These are phyloP conservation scores for Podaxis sp. DNA, from an alignment of 768 basidiomycete species.

Conservation along the genomic window DNA sequence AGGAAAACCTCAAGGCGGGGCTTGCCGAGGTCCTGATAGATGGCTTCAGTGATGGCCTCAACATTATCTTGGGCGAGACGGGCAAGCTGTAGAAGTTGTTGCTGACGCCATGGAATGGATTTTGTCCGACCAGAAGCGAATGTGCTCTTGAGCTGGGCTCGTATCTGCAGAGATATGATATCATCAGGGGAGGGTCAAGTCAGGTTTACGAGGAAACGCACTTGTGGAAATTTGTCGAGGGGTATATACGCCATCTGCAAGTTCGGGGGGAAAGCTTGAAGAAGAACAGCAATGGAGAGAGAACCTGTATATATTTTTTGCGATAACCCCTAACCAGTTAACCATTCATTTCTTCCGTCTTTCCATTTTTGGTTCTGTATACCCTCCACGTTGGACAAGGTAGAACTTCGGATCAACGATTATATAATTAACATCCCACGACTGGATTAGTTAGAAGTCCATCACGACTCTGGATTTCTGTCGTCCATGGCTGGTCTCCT, in stretches of 20 bases:
- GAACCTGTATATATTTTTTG: too few species aligned
- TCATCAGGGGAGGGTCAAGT: not conserved
- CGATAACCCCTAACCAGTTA: too few species aligned
- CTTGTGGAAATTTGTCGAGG: slow-evolving; percentile 2
- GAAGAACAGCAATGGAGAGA: too few species aligned
- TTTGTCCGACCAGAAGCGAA: slow-evolving; percentile 11
- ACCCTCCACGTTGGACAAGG: too few species aligned
- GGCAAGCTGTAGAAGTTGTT: slow-evolving; percentile 62
- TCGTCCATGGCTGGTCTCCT: slow-evolving; percentile 12
- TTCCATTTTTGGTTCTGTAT: too few species aligned
- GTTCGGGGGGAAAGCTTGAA: too few species aligned
- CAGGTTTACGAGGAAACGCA: not conserved
- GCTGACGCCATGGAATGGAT: slow-evolving; percentile 53
- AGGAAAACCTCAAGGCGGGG: slow-evolving; percentile 37
- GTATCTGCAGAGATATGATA: not conserved
- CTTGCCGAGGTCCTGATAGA: slow-evolving; percentile 44
- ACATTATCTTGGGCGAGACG: slow-evolving; percentile 60
- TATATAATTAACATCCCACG: too few species aligned
- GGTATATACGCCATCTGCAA: not conserved
- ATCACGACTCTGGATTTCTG: too few species aligned
- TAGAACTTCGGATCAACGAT: too few species aligned
- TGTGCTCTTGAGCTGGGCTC: not conserved
- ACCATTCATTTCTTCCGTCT: too few species aligned
- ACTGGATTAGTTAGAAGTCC: too few species aligned
- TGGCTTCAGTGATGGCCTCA: slow-evolving; percentile 44